A percentile compares a stretch with the other conserved stretches of the same genome.
Evolutionary conservation across 2,329 filamentous ascomycete genomes (phyloP).

Genomic region (Leptographium galeiforme): DNA sequence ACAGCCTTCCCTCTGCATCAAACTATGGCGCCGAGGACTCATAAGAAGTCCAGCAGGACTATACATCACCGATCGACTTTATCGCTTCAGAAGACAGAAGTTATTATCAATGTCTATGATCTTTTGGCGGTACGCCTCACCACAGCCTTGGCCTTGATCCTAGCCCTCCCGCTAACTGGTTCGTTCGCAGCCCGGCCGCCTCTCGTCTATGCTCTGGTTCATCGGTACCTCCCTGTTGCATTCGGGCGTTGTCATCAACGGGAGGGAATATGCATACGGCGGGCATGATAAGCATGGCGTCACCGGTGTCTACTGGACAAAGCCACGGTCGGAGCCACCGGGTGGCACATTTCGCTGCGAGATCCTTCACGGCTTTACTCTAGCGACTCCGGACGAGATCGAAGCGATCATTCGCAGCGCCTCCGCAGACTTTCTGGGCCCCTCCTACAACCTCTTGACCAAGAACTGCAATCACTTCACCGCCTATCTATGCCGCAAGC

Average conservation of each 20-base stretch:
- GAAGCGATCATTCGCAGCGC: constrained; percentile 54
- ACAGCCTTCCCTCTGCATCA: not conserved
- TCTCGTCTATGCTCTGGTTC: constrained; percentile 67
- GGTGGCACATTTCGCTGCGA: constrained; percentile 64
- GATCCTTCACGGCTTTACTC: constrained; percentile 68
- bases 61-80: constrained; percentile 52
- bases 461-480: constrained; percentile 89
- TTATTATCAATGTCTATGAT: constrained; percentile 68
- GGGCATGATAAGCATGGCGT: constrained; percentile 58
- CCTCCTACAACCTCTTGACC: constrained; percentile 67
- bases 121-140: constrained; percentile 45
- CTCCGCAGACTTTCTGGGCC: constrained; percentile 60
- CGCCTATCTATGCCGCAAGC: constrained; percentile 56
- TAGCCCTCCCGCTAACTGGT: constrained; percentile 1
- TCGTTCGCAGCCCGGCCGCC: constrained; percentile 47
- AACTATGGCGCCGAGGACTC: constrained; percentile 30
- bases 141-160: not conserved
- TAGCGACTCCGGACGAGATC: constrained; percentile 55
- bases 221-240: constrained; percentile 67
- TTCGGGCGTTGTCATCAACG: constrained; percentile 69
- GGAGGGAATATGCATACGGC: constrained; percentile 73
- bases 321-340: constrained; percentile 56
- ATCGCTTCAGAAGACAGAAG: constrained; percentile 58
- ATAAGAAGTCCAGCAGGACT: constrained; percentile 20
- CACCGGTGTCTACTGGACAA: constrained; percentile 77